phyloP scores from a whole-genome alignment of 2,329 filamentous ascomycete species.

The Paracoccidioides lutzii region DNA sequence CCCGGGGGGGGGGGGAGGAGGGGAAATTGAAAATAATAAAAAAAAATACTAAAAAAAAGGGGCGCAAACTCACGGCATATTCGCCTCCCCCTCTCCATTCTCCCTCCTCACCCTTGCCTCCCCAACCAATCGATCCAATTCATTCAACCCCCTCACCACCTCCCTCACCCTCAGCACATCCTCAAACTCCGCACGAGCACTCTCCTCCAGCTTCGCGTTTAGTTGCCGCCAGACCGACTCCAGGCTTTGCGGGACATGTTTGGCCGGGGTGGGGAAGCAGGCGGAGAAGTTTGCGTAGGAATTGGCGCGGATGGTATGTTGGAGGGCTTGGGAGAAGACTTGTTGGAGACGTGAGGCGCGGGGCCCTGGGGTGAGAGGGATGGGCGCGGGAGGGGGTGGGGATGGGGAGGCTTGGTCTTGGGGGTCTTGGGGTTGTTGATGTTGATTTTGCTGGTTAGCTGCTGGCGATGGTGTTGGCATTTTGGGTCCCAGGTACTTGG shows the following conservation, averaged over 20 bases:
- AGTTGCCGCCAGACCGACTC: conserved; percentile 47
- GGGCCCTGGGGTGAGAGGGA: conserved; percentile 43
- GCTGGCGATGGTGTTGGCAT: not conserved
- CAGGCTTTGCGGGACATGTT: conserved; percentile 43
- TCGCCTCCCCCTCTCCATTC: conserved; percentile 26
- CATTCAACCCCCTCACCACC: conserved; percentile 46
- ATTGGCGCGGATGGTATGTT: conserved; percentile 48
- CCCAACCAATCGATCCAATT: conserved; percentile 46
- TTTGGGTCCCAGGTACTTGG: not conserved
- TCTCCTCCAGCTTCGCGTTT: conserved; percentile 44
- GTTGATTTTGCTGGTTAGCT: conserved; percentile 4
- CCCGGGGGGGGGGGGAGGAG: not conserved
- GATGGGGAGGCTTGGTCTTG: conserved; percentile 32
- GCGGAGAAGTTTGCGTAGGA: conserved; percentile 48
- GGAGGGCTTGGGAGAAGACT: conserved; percentile 47
- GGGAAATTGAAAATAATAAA: conserved; percentile 2
- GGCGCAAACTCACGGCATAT: conserved; percentile 35
- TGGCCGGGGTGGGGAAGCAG: conserved; percentile 51
- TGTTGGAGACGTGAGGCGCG: conserved; percentile 48
- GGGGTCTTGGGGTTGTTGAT: conserved; percentile 24
- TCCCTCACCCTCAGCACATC: conserved; percentile 44
- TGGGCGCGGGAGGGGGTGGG: conserved; percentile 40
- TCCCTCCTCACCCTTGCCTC: conserved; percentile 45
- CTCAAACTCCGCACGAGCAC: conserved; percentile 48
- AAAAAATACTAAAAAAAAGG: conserved; percentile 1